Evolutionary conservation across 192 early-diverging fungal genomes (phyloP), one percentile per base, ranked within the genome.

Genomic region (Diversispora epigaea): DNA sequence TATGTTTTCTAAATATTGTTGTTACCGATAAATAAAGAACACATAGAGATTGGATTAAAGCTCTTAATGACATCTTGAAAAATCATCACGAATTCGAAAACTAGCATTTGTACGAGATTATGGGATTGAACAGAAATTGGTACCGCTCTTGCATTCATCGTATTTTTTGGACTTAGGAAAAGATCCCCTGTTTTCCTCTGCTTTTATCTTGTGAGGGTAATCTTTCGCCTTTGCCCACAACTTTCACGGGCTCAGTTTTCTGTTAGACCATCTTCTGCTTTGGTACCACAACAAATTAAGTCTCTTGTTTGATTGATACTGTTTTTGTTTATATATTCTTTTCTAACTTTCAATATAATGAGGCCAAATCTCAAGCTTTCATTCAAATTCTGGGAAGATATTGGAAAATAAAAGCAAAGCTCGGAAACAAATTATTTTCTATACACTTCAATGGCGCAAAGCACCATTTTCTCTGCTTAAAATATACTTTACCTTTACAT

Each of bases 361-460:
- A 68, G 21, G 21, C 22, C 46, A 68, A 68, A 68, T 68, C 65
- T 68, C 65, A 68, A 46, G 65, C 65, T 49, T 44, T 46, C 65
- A 11, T 19, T 15, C 25, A 68, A 68, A 49, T 68, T 68, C 19
- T 46, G 65, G 65, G 22, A 15, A 21, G 3, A 49, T 46, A 68
- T 68, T 6, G 43, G 46, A 68, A 68, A n/a, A n/a, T n/a, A n/a
- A n/a, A 68, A 68, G 19, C 43, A 68, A 68, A 68, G 17, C 7
- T 68, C 21, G 43, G 43, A 46, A 68, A 68, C 2, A 68, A 68
- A 68, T 68, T 68, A 68, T 68, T 25, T 68, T 47, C 44, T 47
- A 46, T 68, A 1, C 65, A 68, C 65, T 68, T 68, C 46, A 49
- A 68, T 68, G 11, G 43, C 65, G 4, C 21, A 68, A 21, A 4